phyloP scores from a whole-genome alignment of 371 early-diverging fungal genomes.

The Rhizopus delemar region DNA sequence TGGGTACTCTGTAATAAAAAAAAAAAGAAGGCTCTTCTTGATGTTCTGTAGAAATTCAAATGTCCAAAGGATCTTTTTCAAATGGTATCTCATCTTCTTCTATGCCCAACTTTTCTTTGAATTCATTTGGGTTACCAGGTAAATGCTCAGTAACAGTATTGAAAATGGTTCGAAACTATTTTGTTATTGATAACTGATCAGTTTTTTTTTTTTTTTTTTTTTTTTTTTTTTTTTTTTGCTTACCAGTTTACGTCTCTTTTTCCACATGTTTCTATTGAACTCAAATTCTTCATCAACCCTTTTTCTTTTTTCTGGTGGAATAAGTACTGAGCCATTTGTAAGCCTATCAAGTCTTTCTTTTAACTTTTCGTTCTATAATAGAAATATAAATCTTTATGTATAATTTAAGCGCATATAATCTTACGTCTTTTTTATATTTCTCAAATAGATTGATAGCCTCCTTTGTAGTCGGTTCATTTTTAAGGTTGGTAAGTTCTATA shows the following conservation, averaged over 20 bases:
- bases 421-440: slow-evolving; percentile 12
- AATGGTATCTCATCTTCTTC: slow-evolving; percentile 28
- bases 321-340: slow-evolving; percentile 6
- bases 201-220: no score
- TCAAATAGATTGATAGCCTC: slow-evolving; percentile 14
- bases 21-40: no score
- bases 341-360: slow-evolving; percentile 9
- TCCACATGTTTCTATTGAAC: slow-evolving; percentile 19
- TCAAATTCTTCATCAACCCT: slow-evolving; percentile 13
- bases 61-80: slow-evolving; percentile 19
- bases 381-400: not conserved
- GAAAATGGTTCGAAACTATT: slow-evolving; percentile 26
- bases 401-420: not conserved
- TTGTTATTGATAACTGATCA: no score
- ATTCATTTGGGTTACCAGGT: slow-evolving; percentile 13
- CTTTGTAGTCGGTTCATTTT: slow-evolving; percentile 13
- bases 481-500: slow-evolving; percentile 7
- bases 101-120: slow-evolving; percentile 28
- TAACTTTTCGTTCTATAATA: slow-evolving; percentile 13
- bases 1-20: no score
- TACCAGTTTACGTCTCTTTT: slow-evolving; percentile 25
- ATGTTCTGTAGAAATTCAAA: no score
- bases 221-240: not conserved
- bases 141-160: slow-evolving; percentile 22
- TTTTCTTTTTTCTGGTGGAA: slow-evolving; percentile 23